These are phyloP conservation scores for Gossypium davidsonii DNA, from an alignment of 441 rosid species.

Conservation along the genomic window DNA sequence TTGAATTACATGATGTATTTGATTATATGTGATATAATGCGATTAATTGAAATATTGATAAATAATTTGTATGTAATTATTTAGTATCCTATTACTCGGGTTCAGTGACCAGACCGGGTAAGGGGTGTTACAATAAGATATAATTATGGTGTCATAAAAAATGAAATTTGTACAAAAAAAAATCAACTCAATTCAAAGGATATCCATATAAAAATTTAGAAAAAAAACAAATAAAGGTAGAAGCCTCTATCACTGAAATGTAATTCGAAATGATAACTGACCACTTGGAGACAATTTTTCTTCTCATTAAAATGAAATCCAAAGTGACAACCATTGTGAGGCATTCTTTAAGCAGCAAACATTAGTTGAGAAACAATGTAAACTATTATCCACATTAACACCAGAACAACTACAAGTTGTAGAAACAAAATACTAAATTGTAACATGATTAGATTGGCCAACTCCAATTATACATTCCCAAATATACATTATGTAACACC, in stretches of 20 bases:
- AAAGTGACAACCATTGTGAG: not conserved
- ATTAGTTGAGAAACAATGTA: not conserved
- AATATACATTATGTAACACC: not conserved
- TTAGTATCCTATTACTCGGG: no score
- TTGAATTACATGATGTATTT: no score
- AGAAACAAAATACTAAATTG: not conserved
- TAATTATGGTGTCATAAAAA: not conserved
- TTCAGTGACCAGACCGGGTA: no score
- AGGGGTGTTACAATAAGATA: not conserved
- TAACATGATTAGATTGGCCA: not conserved
- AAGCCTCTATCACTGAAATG: not conserved
- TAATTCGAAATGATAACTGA: not conserved
- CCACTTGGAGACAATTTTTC: not conserved
- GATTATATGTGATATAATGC: no score
- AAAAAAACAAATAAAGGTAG: not conserved
- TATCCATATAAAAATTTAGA: not conserved
- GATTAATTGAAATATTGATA: no score
- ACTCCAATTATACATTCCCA: not conserved
- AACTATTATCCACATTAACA: not conserved
- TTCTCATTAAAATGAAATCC: not conserved
- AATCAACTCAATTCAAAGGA: not conserved
- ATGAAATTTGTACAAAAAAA: not conserved
- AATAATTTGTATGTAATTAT: no score
- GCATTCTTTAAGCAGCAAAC: not conserved
- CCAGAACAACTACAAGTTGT: not conserved